Conservation (phyloP, 257 asterid genomes). For the Rauvolfia tetraphylla region DNA sequence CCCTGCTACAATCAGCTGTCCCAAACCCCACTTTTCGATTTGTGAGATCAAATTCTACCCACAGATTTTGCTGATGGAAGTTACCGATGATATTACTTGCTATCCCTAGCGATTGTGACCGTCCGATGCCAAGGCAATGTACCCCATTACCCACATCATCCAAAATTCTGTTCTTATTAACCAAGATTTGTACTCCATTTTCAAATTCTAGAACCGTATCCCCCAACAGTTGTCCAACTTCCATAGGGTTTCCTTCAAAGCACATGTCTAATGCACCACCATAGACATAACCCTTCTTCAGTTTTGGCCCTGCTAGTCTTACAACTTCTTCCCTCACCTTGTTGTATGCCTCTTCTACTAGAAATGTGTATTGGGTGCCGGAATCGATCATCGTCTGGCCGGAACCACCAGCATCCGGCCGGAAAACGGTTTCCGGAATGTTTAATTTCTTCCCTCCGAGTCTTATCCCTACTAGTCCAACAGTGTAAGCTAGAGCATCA, state of each 20-base stretch:
- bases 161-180: slow-evolving; percentile 37
- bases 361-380: slow-evolving; percentile 77
- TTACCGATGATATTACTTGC: slow-evolving; percentile 75
- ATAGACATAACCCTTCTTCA: slow-evolving; percentile 51
- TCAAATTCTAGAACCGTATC: slow-evolving; percentile 57
- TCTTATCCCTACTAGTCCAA: slow-evolving; percentile 49
- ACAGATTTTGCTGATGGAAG: slow-evolving; percentile 80
- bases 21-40: slow-evolving; percentile 66
- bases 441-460: slow-evolving; percentile 53
- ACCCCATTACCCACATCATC: slow-evolving; percentile 64
- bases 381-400: slow-evolving; percentile 91
- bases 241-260: slow-evolving; percentile 42
- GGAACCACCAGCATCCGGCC: slow-evolving; percentile 67
- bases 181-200: slow-evolving; percentile 47
- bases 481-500: slow-evolving; percentile 74
- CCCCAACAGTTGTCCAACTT: slow-evolving; percentile 47
- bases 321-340: slow-evolving; percentile 52
- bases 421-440: slow-evolving; percentile 47
- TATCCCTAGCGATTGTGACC: slow-evolving; percentile 64
- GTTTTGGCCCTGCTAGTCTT: slow-evolving; percentile 44
- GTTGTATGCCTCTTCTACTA: slow-evolving; percentile 59
- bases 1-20: slow-evolving; percentile 49
- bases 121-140: slow-evolving; percentile 64
- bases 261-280: slow-evolving; percentile 76
- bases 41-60: slow-evolving; percentile 81